A percentile compares a stretch with the other conserved stretches of the same genome.
phyloP scores from a whole-genome alignment of 1,139 yeast genomes.

The Yamadazyma songkhlaensis region DNA sequence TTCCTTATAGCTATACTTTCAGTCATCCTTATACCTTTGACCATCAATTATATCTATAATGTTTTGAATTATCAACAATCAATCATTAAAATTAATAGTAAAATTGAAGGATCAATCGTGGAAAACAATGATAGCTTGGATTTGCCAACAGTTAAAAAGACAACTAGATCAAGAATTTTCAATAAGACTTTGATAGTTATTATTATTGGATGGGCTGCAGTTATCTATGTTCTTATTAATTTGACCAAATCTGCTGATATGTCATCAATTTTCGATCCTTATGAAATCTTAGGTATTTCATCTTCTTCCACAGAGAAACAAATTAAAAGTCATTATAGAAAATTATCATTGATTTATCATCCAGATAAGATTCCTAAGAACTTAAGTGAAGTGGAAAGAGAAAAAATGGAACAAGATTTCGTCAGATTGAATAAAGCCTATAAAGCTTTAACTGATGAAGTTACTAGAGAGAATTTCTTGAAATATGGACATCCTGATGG shows the following conservation, averaged over 20 bases:
- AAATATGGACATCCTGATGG: conserved; percentile 98
- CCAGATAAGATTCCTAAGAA: conserved; percentile 87
- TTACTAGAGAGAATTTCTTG: conserved; percentile 74
- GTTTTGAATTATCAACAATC: conserved; percentile 23
- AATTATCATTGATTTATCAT: conserved; percentile 81
- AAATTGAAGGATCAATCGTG: conserved; percentile 32
- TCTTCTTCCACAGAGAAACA: conserved; percentile 69
- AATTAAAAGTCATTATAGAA: conserved; percentile 79
- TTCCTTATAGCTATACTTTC: conserved; percentile 72
- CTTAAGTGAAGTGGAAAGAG: conserved; percentile 56
- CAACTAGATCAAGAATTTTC: conserved; percentile 40
- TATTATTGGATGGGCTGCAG: conserved; percentile 65
- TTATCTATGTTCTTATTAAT: conserved; percentile 47
- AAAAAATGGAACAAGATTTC: conserved; percentile 67
- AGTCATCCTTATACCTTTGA: conserved; percentile 65
- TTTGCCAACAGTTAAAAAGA: conserved; percentile 26
- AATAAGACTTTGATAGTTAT: conserved; percentile 47
- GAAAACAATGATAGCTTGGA: conserved; percentile 27
- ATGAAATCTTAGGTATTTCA: conserved; percentile 75
- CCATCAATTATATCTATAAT: conserved; percentile 45
- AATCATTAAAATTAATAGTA: conserved; percentile 16
- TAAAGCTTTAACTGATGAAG: conserved; percentile 91
- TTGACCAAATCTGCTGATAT: conserved; percentile 49
- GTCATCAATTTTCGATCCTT: conserved; percentile 74
- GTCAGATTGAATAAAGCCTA: conserved; percentile 89